These are phyloP conservation scores for Ophiocordyceps robertsii DNA, from an alignment of 2,329 filamentous ascomycete species.

Conservation along the genomic window DNA sequence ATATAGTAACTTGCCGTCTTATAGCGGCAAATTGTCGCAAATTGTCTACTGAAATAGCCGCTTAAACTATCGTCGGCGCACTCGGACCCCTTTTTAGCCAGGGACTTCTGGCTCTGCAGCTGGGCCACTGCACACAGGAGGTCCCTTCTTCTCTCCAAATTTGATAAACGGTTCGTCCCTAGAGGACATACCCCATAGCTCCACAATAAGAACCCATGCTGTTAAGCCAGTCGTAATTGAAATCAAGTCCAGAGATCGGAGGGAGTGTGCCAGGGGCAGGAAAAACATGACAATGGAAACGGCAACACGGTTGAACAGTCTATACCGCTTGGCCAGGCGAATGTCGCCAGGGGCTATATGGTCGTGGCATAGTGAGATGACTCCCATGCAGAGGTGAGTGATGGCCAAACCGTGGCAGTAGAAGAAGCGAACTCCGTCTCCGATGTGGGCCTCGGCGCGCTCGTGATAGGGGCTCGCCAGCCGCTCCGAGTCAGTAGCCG, in stretches of 20 bases:
- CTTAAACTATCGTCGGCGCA: too few species aligned
- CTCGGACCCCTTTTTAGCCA: too few species aligned
- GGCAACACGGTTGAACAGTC: slow-evolving; percentile 34
- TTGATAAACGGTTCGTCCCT: slow-evolving; percentile 27
- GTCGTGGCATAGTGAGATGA: slow-evolving; percentile 42
- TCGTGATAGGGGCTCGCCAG: slow-evolving; percentile 36
- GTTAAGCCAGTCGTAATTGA: slow-evolving; percentile 29
- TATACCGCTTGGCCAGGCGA: slow-evolving; percentile 34
- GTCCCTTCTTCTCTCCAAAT: too few species aligned
- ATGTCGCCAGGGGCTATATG: slow-evolving; percentile 37
- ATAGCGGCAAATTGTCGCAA: too few species aligned
- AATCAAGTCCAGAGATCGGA: slow-evolving; percentile 32
- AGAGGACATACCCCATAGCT: slow-evolving; percentile 35
- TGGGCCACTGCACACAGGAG: too few species aligned
- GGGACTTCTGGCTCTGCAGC: too few species aligned
- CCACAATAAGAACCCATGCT: slow-evolving; percentile 30
- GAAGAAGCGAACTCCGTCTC: slow-evolving; percentile 43
- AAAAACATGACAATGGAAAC: slow-evolving; percentile 38
- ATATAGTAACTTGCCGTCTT: too few species aligned
- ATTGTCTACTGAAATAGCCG: too few species aligned
- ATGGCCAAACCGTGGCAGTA: slow-evolving; percentile 48
- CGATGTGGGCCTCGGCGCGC: slow-evolving; percentile 34
- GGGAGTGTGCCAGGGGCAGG: slow-evolving; percentile 34
- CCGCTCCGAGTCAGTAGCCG: slow-evolving; percentile 29
- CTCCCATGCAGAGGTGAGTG: slow-evolving; percentile 36